phyloP scores from a whole-genome alignment of 2,329 filamentous ascomycete genomes.

The Fusarium torreyae region DNA sequence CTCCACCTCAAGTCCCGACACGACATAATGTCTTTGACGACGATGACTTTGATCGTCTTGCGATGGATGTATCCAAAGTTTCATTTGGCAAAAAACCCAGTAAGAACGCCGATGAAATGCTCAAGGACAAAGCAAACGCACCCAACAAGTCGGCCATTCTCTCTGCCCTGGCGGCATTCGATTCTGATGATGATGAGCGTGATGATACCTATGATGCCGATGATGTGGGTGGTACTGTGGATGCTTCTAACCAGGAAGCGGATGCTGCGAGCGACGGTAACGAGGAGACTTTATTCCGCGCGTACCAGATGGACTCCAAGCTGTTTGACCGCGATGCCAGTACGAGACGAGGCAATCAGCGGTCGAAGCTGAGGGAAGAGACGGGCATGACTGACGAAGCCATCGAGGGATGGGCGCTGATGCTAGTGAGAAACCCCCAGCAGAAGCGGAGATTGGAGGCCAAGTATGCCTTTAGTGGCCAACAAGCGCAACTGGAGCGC shows the following conservation, averaged over 20 bases:
- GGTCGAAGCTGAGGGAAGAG: slow-evolving; percentile 77
- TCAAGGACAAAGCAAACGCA: slow-evolving; percentile 74
- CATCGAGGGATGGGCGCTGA: slow-evolving; percentile 93
- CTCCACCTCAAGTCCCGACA: slow-evolving; percentile 68
- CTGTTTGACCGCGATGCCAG: slow-evolving; percentile 80
- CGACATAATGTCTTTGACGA: slow-evolving; percentile 84
- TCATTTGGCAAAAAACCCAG: slow-evolving; percentile 82
- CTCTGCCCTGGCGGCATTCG: slow-evolving; percentile 88
- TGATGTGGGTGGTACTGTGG: slow-evolving; percentile 91
- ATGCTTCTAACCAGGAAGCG: slow-evolving; percentile 72
- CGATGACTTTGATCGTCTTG: slow-evolving; percentile 83
- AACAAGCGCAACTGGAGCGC: slow-evolving; percentile 74
- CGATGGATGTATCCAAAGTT: slow-evolving; percentile 75
- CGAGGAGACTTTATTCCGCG: slow-evolving; percentile 81
- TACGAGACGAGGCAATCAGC: slow-evolving; percentile 75
- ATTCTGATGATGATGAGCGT: slow-evolving; percentile 94
- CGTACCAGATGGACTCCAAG: slow-evolving; percentile 75
- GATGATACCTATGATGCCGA: slow-evolving; percentile 96
- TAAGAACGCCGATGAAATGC: slow-evolving; percentile 79
- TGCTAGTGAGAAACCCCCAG: slow-evolving; percentile 82
- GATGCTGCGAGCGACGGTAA: slow-evolving; percentile 66
- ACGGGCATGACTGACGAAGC: slow-evolving; percentile 94
- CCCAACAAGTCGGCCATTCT: slow-evolving; percentile 89
- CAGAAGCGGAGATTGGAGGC: slow-evolving; percentile 79
- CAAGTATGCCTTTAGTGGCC: slow-evolving; percentile 76